Base-by-base conservation (phyloP, 768 basidiomycete genomes). In the Leccinum longicurvipes region DNA sequence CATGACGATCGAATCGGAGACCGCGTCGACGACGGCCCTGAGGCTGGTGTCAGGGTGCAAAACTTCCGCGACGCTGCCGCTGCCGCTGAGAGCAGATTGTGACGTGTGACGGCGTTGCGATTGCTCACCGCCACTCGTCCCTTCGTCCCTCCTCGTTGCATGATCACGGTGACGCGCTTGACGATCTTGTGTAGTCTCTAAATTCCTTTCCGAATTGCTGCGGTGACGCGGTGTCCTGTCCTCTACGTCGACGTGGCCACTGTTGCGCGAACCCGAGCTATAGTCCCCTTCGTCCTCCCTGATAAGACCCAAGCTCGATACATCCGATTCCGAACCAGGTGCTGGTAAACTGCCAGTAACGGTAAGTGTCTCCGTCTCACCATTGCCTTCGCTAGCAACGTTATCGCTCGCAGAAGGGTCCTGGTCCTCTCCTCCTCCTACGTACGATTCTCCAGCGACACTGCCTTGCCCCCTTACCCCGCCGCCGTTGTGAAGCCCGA, bases 401-500 rank as follows among this genome's bases (percentile, higher is more conserved):
- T 58, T 56, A 44, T 60, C 57, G 23, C 56, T 54, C 32, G 42
- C 34, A 36, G 34, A 36, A 36, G 9, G 17, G 34, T 36, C 34
- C 34, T n/a, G 25, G 25, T 49, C 61, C 46, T 50, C 58, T 34
- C 52, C 65, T 51, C 61, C 63, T 51, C 61, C 69, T 29, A 60
- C 24, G 47, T 67, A 53, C 19, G 60, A 54, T 42, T 55, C 66
- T 17, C 48, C 57, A 29, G 60, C 29, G 39, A 61, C 41, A 21
- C 61, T 64, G 39, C 61, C 65, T 32, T 69, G 65, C 15, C 65
- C 67, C 31, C 69, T 63, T 54, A 34, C 56, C 5, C 69, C 67
- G 17, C 69, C 71, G n/a, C 69, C 71, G 19, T 68, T 65, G 55
- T 70, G 70, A 10, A 70, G 65, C 9, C 72, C 70, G 17, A 71